Evolutionary conservation across 2,329 filamentous ascomycete genomes (phyloP).

Genomic region (Dactylonectria macrodidyma): DNA sequence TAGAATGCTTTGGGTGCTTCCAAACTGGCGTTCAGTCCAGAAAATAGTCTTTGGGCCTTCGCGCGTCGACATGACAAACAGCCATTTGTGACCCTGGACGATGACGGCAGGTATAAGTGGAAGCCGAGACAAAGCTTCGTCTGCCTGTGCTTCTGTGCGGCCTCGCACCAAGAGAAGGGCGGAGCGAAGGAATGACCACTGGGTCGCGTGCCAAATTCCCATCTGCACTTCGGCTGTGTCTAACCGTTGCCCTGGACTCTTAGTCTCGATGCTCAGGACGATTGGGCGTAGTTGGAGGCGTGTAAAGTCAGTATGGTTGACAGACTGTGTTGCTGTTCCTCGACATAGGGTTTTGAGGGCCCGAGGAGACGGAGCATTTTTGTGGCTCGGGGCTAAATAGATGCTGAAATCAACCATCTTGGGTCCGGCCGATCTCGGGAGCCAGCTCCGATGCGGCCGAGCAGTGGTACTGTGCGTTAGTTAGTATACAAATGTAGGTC

Average conservation of each 20-base stretch:
- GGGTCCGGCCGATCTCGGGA: neutral
- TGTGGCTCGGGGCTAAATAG: neutral
- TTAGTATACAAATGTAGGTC: no score
- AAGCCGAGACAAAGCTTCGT: constrained; percentile 6
- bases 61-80: neutral
- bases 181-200: constrained; percentile 21
- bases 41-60: neutral
- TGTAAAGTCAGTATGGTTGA: constrained; percentile 22
- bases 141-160: constrained; percentile 3
- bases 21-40: constrained; percentile 3
- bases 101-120: constrained; percentile 19
- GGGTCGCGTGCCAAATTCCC: constrained; percentile 18
- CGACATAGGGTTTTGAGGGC: neutral
- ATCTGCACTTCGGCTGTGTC: constrained; percentile 20
- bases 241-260: constrained; percentile 7
- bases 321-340: constrained; percentile 1
- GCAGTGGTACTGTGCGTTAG: neutral
- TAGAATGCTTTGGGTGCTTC: neutral
- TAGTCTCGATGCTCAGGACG: constrained; percentile 22
- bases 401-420: constrained; percentile 16
- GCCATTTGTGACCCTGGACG: constrained; percentile 11
- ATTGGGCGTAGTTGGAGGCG: constrained; percentile 14
- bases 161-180: constrained; percentile 5
- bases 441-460: neutral
- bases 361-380: neutral